These are phyloP conservation scores for Dictyostelium intermedium DNA, from an alignment of 78 protist species.

Conservation along the genomic window DNA sequence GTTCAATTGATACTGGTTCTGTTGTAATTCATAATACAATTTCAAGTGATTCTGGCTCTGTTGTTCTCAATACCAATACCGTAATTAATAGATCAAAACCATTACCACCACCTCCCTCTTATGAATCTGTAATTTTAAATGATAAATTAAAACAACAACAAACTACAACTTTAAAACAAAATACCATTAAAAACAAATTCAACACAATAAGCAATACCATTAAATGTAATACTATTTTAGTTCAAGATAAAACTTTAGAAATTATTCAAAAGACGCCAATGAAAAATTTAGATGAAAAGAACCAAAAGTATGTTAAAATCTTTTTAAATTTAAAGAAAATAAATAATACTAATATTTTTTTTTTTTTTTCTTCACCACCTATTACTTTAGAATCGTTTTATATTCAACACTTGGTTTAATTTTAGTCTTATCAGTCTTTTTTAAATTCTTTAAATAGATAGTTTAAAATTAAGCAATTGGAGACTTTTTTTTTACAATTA, in stretches of 20 bases:
- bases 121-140: slow-evolving; percentile 36
- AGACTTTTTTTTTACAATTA: background rate
- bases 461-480: background rate
- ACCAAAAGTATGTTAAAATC: background rate
- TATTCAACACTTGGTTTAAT: slow-evolving; percentile 7
- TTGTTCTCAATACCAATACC: background rate
- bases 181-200: background rate
- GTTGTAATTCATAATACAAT: background rate
- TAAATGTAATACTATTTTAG: background rate
- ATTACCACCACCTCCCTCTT: background rate
- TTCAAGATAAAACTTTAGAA: background rate
- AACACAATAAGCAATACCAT: background rate
- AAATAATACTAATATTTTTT: background rate
- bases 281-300: slow-evolving; percentile 2
- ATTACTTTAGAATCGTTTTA: background rate
- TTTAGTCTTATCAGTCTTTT: background rate
- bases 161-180: background rate
- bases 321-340: no score
- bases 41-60: background rate
- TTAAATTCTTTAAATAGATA: slow-evolving; percentile 22
- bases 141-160: background rate
- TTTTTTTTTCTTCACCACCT: background rate
- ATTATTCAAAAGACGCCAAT: background rate
- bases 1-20: background rate
- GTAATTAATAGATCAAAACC: background rate